Evolutionary conservation across 1,139 yeast species (phyloP).

Genomic region (Lodderomyces orthopsilosis): DNA sequence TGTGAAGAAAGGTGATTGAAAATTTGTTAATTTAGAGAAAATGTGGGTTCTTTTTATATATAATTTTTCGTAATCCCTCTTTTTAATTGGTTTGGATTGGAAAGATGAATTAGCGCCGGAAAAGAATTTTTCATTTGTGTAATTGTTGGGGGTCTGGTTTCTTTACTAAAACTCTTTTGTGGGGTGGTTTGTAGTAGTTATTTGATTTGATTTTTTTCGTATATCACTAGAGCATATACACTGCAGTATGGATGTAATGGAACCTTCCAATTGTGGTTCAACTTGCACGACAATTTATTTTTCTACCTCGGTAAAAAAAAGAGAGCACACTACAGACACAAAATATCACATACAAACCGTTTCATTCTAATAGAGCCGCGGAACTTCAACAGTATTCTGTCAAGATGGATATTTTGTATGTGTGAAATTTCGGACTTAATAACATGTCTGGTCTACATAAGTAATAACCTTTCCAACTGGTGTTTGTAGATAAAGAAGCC

Average conservation of each 20-base stretch:
- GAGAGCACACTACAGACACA: background rate
- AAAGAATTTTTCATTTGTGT: background rate
- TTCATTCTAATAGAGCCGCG: background rate
- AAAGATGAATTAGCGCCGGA: background rate
- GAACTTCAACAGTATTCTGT: background rate
- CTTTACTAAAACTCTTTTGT: too few species aligned
- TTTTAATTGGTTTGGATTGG: conserved; percentile 1
- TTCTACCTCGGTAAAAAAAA: background rate
- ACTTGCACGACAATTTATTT: background rate
- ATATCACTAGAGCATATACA: background rate
- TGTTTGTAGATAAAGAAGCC: too few species aligned
- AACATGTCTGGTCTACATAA: too few species aligned
- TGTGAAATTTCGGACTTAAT: too few species aligned
- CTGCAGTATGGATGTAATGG: background rate
- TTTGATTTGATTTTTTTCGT: too few species aligned
- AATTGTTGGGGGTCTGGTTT: background rate
- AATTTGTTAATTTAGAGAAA: background rate
- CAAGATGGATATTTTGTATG: too few species aligned
- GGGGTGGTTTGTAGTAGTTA: too few species aligned
- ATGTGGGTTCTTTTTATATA: background rate
- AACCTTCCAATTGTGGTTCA: background rate
- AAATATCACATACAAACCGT: background rate
- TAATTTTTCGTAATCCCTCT: background rate
- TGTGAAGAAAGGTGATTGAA: background rate
- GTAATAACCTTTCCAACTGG: too few species aligned